Evolutionary conservation across 352 stramenopile species (phyloP), one percentile per base, ranked within the genome.

Genomic region (Phytophthora multivora): DNA sequence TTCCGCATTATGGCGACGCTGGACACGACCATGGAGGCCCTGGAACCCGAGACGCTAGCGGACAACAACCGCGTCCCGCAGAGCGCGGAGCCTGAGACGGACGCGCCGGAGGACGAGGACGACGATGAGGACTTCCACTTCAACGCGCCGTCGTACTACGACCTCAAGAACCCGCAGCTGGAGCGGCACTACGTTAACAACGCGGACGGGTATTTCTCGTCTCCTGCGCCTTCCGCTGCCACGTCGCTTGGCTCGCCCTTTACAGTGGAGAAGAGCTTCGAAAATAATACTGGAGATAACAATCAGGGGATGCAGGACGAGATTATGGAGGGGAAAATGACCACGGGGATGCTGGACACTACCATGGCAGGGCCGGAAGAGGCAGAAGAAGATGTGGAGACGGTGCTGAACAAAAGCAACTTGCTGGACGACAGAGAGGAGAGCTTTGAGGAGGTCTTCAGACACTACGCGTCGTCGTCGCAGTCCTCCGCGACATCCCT

Each of bases 181-280:
- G 86, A 95, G 69, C 74, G 56, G 38, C 76, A 65, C 52, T 95
- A 95, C 63, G 81, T 95, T 30, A 93, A 93, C 72, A 93, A 95
- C 50, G 83, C 86, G 9, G 86, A 95, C 54, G 86, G 83, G 7
- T 95, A 95, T 60, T 95, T 95, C 42, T 87, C 75, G 18, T 73
- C 71, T 8, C 63, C 64, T 4, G 45, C 49, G 33, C 68, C 61
- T 8, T 67, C 71, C 13, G 18, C 42, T 10, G 36, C 38, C 13
- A 68, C 57, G 35, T 70, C 62, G 21, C 41, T 42, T 16, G 21
- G 19, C 0, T 72, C 59, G 0, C 60, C 54, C 11, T 53, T 55
- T 23, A 40, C 25, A 21, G 25, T 15, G n/a, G 41, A 62, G 13
- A 61, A 45, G 30, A 64, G 5, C 46, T 33, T 33, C 4, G 28